phyloP scores from a whole-genome alignment of 768 basidiomycete species.

The Auricularia sp. region DNA sequence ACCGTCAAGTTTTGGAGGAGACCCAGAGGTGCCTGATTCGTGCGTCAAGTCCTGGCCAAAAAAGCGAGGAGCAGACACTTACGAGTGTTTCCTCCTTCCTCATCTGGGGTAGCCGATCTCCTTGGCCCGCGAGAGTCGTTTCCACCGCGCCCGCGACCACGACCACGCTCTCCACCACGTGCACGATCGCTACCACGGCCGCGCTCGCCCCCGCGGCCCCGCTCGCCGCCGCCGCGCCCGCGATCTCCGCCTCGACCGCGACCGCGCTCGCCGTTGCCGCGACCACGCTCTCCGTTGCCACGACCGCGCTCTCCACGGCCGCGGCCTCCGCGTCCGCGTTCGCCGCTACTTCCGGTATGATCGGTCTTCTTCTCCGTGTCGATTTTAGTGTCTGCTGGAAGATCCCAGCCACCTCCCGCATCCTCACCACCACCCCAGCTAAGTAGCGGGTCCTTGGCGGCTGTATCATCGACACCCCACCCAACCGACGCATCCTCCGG shows the following conservation, averaged over 20 bases:
- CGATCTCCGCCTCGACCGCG: background rate
- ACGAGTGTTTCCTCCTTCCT: background rate
- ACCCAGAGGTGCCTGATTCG: too few relatives aligned
- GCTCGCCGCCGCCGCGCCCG: background rate
- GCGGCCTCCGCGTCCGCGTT: background rate
- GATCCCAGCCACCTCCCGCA: too few relatives aligned
- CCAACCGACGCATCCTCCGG: too few relatives aligned
- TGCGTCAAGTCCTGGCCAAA: too few relatives aligned
- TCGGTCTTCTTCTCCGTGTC: background rate
- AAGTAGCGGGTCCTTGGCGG: too few relatives aligned
- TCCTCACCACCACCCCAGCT: too few relatives aligned
- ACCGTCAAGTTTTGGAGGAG: too few relatives aligned
- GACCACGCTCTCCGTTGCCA: too few relatives aligned
- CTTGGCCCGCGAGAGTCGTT: background rate
- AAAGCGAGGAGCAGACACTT: too few relatives aligned
- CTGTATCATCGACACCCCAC: too few relatives aligned
- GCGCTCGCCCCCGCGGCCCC: background rate
- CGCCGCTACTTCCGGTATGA: background rate
- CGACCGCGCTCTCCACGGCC: too few relatives aligned
- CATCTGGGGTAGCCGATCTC: background rate
- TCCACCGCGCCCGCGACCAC: background rate
- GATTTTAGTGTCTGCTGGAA: background rate
- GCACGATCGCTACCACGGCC: background rate
- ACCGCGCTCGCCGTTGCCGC: background rate
- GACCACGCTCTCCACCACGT: background rate